phyloP scores from a whole-genome alignment of 495 filamentous ascomycete species.

The Penicillium soppii region DNA sequence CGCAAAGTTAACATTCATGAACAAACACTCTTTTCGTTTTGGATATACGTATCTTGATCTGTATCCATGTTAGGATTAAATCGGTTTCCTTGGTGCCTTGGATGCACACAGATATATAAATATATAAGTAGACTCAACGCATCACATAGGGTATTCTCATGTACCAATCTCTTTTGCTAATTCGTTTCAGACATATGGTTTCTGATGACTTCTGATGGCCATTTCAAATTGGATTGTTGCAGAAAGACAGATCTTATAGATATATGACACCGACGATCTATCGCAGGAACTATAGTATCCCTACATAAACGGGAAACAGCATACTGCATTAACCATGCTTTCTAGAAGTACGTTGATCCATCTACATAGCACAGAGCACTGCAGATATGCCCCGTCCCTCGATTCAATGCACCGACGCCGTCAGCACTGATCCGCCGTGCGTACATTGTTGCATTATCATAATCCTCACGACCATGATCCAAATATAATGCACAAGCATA shows the following conservation, averaged over 20 bases:
- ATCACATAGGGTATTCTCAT: too few relatives aligned
- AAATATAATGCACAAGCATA: neutral
- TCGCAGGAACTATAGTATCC: constrained; percentile 7
- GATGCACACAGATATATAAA: too few relatives aligned
- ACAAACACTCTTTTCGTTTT: constrained; percentile 1
- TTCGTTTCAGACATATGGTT: too few relatives aligned
- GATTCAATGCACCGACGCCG: constrained; percentile 6
- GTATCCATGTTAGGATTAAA: too few relatives aligned
- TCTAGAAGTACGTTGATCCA: constrained; percentile 8
- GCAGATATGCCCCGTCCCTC: constrained; percentile 2
- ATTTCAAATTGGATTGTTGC: too few relatives aligned
- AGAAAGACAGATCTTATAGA: too few relatives aligned
- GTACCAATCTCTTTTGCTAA: too few relatives aligned
- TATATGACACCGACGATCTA: neutral
- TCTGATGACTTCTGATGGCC: too few relatives aligned
- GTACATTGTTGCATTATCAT: constrained; percentile 16
- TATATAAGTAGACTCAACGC: too few relatives aligned
- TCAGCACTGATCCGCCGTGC: constrained; percentile 24
- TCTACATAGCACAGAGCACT: constrained; percentile 11
- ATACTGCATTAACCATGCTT: constrained; percentile 7
- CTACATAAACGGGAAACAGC: constrained; percentile 11
- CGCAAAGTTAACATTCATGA: neutral
- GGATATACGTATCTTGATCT: too few relatives aligned
- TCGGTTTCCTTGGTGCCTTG: too few relatives aligned
- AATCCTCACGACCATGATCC: neutral